Base-by-base conservation (phyloP, 2,329 filamentous ascomycete genomes). In the Cercospora sp. region DNA sequence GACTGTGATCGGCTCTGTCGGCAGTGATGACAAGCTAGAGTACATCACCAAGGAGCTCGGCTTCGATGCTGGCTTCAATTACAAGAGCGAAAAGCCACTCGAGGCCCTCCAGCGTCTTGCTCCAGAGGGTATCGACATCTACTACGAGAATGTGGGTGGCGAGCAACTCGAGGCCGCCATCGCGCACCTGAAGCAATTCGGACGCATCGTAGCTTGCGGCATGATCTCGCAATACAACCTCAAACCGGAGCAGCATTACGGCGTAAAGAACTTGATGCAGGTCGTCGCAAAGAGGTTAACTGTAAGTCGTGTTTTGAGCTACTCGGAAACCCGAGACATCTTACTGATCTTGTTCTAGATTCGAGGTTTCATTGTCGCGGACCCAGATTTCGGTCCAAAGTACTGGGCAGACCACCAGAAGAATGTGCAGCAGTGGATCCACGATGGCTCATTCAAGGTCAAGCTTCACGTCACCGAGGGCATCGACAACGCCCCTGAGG, bases 161-260 rank as follows among this genome's bases (percentile, higher is more conserved):
- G 90, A 91, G 79, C 89, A 91, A 71, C 83, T 93, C 63, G 88
- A 91, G 72, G 89, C 89, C 45, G 88, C 89, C 0, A 80, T 93
- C 59, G 82, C 85, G 28, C 82, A 83, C 62, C 83, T 92, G 80
- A 94, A 92, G 65, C 66, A 79, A 53, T 86, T 83, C 65, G 92
- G 91, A 24, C 85, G 92, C 68, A 87, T 94, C 90, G 78, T 85
- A 65, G 83, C 82, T 26, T 85, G 84, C 72, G 84, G 84, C 53
- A 88, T 93, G 87, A 93, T 95, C 78, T 89, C 87, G 4, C 87
- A 91, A 73, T 97, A 97, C 85, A 96, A 94, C 83, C 69, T 81
- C 32, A 79, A 80, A 62, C 79, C 81, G 0, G 79, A 82, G 3
- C 82, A 94, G 71, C 81, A 82, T 2, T 90, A 91, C 76, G 88